Evolutionary conservation across 2,329 filamentous ascomycete species (phyloP).

Genomic region (Epichloe coenophiala): DNA sequence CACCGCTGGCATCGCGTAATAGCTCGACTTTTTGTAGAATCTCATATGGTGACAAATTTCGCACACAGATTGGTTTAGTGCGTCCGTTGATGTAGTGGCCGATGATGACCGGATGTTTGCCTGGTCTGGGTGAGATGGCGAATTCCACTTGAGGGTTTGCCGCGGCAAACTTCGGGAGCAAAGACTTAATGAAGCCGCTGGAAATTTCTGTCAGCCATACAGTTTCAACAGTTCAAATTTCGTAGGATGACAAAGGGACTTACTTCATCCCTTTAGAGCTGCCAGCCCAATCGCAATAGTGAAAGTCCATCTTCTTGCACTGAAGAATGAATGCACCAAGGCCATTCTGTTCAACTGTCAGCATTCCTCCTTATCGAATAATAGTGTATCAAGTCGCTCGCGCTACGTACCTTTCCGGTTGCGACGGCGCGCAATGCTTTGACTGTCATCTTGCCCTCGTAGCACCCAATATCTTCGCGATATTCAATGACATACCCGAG

Average conservation of each 20-base stretch:
- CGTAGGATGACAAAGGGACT: neutral
- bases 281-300: slow-evolving; percentile 94
- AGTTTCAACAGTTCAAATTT: neutral
- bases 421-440: slow-evolving; percentile 39
- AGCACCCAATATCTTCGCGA: slow-evolving; percentile 15
- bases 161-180: slow-evolving; percentile 64
- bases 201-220: neutral
- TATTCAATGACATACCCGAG: slow-evolving; percentile 9
- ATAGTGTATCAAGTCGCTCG: neutral
- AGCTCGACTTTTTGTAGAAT: slow-evolving; percentile 68
- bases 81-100: slow-evolving; percentile 89
- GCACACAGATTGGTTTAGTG: slow-evolving; percentile 74
- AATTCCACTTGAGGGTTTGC: slow-evolving; percentile 84
- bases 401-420: slow-evolving; percentile 33
- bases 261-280: slow-evolving; percentile 94
- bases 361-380: slow-evolving; percentile 1
- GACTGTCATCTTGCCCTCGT: slow-evolving; percentile 38
- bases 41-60: slow-evolving; percentile 69
- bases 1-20: slow-evolving; percentile 60
- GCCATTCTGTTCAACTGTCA: slow-evolving; percentile 57
- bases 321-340: slow-evolving; percentile 92
- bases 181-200: slow-evolving; percentile 69
- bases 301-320: slow-evolving; percentile 89
- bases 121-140: slow-evolving; percentile 77
- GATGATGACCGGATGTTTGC: slow-evolving; percentile 76